Evolutionary conservation across 352 stramenopile species (phyloP).

Genomic region (Elongisporangium prolatum): DNA sequence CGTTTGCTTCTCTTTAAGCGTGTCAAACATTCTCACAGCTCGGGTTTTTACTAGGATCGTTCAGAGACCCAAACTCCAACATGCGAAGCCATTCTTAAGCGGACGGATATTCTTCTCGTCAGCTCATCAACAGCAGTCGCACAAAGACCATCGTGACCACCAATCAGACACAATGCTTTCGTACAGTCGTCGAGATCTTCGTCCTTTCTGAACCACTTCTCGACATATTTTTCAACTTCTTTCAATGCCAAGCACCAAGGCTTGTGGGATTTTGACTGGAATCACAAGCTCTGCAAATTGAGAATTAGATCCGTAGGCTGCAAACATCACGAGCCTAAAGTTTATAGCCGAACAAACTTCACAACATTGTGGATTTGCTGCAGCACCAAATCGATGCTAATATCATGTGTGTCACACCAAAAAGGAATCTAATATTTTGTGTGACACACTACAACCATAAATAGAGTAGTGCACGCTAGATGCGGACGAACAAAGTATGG

Average conservation of each 20-base stretch:
- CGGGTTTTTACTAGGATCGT: slow-evolving; percentile 4
- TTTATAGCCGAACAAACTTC: slow-evolving; percentile 7
- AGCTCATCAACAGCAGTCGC: slow-evolving; percentile 5
- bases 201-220: slow-evolving; percentile 8
- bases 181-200: slow-evolving; percentile 3
- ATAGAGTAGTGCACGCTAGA: no score
- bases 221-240: slow-evolving; percentile 11
- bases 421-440: no score
- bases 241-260: slow-evolving; percentile 7
- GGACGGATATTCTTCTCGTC: slow-evolving; percentile 1
- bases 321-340: slow-evolving; percentile 18
- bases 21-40: slow-evolving; percentile 8
- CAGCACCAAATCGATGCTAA: no score
- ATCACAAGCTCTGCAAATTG: slow-evolving; percentile 2
- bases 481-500: no score
- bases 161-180: slow-evolving; percentile 9
- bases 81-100: slow-evolving; percentile 5
- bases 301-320: slow-evolving; percentile 6
- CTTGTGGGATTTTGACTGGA: slow-evolving; percentile 4
- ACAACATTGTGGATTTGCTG: slow-evolving; percentile 5
- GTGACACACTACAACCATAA: no score
- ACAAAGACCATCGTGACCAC: slow-evolving; percentile 12
- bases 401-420: no score
- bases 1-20: slow-evolving; percentile 2
- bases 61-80: no score